Percentiles rank a stretch among this genome's conserved stretches.
Evolutionary conservation across 2,329 filamentous ascomycete genomes (phyloP).

Genomic region (Exophiala alcalophila): DNA sequence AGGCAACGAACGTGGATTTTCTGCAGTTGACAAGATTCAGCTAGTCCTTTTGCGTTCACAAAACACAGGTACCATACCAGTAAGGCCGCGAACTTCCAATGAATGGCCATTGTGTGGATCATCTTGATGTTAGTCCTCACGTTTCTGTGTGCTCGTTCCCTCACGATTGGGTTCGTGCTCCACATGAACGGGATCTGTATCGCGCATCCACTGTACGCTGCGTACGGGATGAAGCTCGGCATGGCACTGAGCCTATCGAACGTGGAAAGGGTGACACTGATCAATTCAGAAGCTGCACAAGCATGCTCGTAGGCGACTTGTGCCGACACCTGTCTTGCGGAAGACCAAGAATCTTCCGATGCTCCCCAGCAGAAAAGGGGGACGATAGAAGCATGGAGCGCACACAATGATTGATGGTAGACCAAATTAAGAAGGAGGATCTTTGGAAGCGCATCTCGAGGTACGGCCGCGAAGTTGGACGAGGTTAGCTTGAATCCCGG

Average conservation of each 20-base stretch:
- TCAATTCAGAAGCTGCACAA: constrained; percentile 1
- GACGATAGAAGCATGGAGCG: constrained; percentile 11
- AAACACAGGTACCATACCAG: constrained; percentile 1
- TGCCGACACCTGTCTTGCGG: constrained; percentile 5
- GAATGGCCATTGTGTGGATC: constrained; percentile 1
- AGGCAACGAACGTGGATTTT: constrained; percentile 10
- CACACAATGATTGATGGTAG: constrained; percentile 14
- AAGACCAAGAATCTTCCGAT: constrained; percentile 1
- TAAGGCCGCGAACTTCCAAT: constrained; percentile 6
- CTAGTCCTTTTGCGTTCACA: too few species aligned
- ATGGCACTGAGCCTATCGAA: neutral
- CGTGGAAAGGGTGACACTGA: neutral
- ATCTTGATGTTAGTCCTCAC: constrained; percentile 4
- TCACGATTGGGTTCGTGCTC: neutral
- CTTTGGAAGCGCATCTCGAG: neutral
- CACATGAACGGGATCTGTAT: constrained; percentile 11
- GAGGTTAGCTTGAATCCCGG: neutral
- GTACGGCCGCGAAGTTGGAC: neutral
- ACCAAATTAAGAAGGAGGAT: constrained; percentile 6
- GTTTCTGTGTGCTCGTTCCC: constrained; percentile 1
- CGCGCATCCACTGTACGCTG: constrained; percentile 9
- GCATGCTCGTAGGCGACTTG: constrained; percentile 7
- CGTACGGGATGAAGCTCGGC: constrained; percentile 9
- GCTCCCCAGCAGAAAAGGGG: constrained; percentile 11
- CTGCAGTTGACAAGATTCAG: constrained; percentile 1